Conservation (phyloP, 2,329 filamentous ascomycete species). For the Zymoseptoria brevis region DNA sequence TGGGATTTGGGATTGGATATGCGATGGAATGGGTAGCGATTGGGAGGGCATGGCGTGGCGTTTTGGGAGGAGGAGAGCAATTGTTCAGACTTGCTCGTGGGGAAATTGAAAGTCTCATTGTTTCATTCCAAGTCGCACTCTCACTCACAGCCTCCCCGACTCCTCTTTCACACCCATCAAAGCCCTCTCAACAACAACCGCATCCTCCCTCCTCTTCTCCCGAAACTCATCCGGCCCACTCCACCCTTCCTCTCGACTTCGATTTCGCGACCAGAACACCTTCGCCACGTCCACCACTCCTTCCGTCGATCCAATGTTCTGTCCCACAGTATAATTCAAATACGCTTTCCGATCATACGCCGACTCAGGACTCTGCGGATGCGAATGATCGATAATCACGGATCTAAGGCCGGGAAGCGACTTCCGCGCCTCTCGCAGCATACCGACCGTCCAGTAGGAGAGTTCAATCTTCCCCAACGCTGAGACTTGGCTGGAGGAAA, state of each 20-base stretch:
- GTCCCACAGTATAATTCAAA: background rate
- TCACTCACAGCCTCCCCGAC: background rate
- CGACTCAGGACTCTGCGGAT: background rate
- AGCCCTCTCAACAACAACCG: background rate
- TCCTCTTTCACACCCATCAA: background rate
- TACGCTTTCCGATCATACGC: background rate
- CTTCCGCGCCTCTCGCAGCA: background rate
- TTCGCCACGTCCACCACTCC: background rate
- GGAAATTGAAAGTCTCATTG: background rate
- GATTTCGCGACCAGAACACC: background rate
- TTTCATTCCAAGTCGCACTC: background rate
- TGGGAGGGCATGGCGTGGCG: background rate
- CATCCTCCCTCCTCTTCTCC: background rate
- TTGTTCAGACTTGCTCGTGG: background rate
- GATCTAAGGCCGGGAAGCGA: background rate
- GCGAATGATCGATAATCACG: background rate
- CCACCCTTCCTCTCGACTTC: background rate
- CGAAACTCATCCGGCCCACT: background rate
- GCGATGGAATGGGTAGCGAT: too few relatives aligned
- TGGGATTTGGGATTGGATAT: background rate
- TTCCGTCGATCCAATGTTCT: background rate
- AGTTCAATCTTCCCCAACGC: background rate
- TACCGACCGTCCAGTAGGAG: background rate
- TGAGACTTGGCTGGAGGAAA: background rate
- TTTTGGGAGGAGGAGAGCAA: background rate